Conservation (phyloP, 257 asterid species). For the Petrea volubilis region DNA sequence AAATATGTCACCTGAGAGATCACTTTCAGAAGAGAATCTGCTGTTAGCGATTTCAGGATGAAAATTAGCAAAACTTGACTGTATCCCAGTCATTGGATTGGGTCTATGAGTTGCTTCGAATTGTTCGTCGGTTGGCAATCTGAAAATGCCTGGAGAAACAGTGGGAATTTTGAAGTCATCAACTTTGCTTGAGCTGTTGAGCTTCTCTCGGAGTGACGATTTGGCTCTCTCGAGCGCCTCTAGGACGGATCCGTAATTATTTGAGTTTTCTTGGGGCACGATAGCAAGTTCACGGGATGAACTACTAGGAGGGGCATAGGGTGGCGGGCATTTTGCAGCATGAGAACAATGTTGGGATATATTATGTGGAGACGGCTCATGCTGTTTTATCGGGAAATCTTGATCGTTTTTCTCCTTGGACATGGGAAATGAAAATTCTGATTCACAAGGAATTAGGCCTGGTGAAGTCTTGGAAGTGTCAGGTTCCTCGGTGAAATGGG, state of each 20-base stretch:
- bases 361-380: constrained; percentile 17
- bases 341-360: constrained; percentile 12
- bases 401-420: constrained; percentile 31
- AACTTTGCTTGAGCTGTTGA: constrained; percentile 19
- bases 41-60: constrained; percentile 30
- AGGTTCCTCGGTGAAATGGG: constrained; percentile 29
- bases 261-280: constrained; percentile 44
- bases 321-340: constrained; percentile 13
- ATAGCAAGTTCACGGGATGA: constrained; percentile 47
- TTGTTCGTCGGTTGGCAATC: constrained; percentile 69
- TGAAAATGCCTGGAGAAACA: constrained; percentile 58
- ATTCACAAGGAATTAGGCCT: constrained; percentile 26
- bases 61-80: constrained; percentile 24
- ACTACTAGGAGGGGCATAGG: constrained; percentile 25
- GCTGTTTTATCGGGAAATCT: constrained; percentile 24
- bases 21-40: constrained; percentile 29
- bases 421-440: constrained; percentile 41
- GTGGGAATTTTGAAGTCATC: constrained; percentile 43
- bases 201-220: constrained; percentile 55
- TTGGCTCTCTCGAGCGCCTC: constrained; percentile 70
- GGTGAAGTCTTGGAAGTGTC: constrained; percentile 20
- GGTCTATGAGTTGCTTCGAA: constrained; percentile 30
- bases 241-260: constrained; percentile 51
- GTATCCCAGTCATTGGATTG: constrained; percentile 15
- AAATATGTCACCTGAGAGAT: constrained; percentile 22